Evolutionary conservation across 2,329 filamentous ascomycete species (phyloP).

Genomic region (Davidsoniella eucalypti): DNA sequence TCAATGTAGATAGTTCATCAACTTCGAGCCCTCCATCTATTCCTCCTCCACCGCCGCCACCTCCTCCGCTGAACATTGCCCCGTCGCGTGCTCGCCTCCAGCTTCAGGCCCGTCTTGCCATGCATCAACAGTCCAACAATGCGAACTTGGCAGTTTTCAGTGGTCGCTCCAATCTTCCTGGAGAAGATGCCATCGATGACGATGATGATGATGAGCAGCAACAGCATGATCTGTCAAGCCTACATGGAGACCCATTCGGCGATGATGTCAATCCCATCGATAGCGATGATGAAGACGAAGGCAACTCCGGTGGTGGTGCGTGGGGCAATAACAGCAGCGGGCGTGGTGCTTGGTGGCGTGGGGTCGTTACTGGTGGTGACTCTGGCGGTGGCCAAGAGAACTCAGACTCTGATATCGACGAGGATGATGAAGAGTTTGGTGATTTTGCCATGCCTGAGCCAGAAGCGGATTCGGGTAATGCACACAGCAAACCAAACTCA

Average conservation of each 20-base stretch:
- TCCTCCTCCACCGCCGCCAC: constrained; percentile 49
- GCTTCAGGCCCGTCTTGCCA: constrained; percentile 71
- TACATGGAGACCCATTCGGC: constrained; percentile 33
- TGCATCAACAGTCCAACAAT: constrained; percentile 49
- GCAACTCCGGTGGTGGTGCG: constrained; percentile 16
- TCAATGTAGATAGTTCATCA: constrained; percentile 28
- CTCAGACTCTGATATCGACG: constrained; percentile 32
- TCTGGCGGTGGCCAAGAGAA: constrained; percentile 26
- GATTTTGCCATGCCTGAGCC: constrained; percentile 51
- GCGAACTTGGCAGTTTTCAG: constrained; percentile 30
- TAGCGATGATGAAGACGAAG: constrained; percentile 27
- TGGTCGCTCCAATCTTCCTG: constrained; percentile 22
- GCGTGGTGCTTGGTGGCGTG: constrained; percentile 34
- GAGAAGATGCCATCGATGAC: constrained; percentile 26
- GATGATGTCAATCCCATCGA: constrained; percentile 39
- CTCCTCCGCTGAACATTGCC: constrained; percentile 65
- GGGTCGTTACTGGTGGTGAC: constrained; percentile 18
- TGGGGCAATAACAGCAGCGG: constrained; percentile 16
- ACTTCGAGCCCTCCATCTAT: constrained; percentile 41
- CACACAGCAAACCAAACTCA: neutral
- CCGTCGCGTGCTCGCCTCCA: constrained; percentile 77
- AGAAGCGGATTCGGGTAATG: constrained; percentile 16
- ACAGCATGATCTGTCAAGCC: neutral
- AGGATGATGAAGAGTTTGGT: constrained; percentile 46
- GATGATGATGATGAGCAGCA: constrained; percentile 18